phyloP scores from a whole-genome alignment of 768 basidiomycete species.

The Galerina sulciceps region DNA sequence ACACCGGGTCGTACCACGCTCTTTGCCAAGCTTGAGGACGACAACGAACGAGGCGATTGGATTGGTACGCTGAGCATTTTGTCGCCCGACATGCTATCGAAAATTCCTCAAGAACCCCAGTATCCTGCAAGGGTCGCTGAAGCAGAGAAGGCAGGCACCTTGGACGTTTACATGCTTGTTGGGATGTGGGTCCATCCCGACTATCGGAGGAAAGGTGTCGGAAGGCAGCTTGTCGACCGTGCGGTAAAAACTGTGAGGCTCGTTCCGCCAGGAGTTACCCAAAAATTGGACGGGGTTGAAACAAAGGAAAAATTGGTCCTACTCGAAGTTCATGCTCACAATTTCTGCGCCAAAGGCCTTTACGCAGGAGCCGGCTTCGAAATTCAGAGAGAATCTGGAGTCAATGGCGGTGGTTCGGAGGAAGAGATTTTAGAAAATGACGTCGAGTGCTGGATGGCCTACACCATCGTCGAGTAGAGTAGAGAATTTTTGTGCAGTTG shows the following conservation, averaged over 20 bases:
- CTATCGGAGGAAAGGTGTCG: slow-evolving; percentile 6
- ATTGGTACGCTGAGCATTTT: slow-evolving; percentile 13
- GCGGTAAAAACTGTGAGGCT: slow-evolving; percentile 3
- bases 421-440: too few relatives aligned
- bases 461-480: too few relatives aligned
- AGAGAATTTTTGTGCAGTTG: too few relatives aligned
- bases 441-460: not conserved
- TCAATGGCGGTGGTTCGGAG: not conserved
- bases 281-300: not conserved
- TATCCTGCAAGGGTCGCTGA: not conserved
- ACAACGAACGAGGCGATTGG: slow-evolving; percentile 1
- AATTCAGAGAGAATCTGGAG: not conserved
- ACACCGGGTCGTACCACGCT: slow-evolving; percentile 9
- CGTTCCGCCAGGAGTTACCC: not conserved
- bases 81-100: slow-evolving; percentile 3
- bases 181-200: slow-evolving; percentile 19
- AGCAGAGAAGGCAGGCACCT: not conserved
- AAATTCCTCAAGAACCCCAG: not conserved
- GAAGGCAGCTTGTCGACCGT: slow-evolving; percentile 2
- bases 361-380: not conserved
- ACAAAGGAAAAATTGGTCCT: not conserved
- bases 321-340: not conserved
- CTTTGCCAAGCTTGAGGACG: not conserved
- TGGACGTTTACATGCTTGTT: slow-evolving; percentile 9
- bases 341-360: not conserved